These are phyloP conservation scores for Pythium pectinolyticum DNA, from an alignment of 352 stramenopile genomes.

Conservation along the genomic window DNA sequence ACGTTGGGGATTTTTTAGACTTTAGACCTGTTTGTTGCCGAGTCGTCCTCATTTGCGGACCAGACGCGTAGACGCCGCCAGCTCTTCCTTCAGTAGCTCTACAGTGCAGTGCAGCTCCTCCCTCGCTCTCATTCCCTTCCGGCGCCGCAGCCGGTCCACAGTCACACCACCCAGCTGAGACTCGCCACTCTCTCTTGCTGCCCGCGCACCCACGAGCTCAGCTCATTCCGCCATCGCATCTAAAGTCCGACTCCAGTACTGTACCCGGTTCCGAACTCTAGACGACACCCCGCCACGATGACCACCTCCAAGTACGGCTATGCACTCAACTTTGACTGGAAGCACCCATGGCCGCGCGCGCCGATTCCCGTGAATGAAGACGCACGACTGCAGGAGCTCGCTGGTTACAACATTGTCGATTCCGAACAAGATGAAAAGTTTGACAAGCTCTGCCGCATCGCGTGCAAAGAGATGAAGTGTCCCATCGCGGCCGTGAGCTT, in stretches of 20 bases:
- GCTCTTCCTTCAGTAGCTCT: no score
- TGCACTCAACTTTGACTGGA: conserved; percentile 82
- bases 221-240: conserved; percentile 12
- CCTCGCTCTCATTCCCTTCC: no score
- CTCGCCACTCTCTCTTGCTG: no score
- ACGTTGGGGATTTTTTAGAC: no score
- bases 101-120: no score
- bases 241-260: not conserved
- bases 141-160: not conserved
- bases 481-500: conserved; percentile 85
- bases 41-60: no score
- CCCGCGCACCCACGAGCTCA: not conserved
- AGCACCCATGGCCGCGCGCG: conserved; percentile 78
- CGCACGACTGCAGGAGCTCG: conserved; percentile 59
- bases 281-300: no score
- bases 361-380: conserved; percentile 74
- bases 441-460: conserved; percentile 85
- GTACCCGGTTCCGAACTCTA: no score
- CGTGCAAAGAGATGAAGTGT: conserved; percentile 89
- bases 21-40: no score
- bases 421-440: conserved; percentile 84
- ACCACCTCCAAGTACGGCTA: conserved; percentile 66
- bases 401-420: conserved; percentile 77
- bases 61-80: no score
- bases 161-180: not conserved